phyloP scores from a whole-genome alignment of 75 land plant genomes.

The Isoetes taiwanensis region DNA sequence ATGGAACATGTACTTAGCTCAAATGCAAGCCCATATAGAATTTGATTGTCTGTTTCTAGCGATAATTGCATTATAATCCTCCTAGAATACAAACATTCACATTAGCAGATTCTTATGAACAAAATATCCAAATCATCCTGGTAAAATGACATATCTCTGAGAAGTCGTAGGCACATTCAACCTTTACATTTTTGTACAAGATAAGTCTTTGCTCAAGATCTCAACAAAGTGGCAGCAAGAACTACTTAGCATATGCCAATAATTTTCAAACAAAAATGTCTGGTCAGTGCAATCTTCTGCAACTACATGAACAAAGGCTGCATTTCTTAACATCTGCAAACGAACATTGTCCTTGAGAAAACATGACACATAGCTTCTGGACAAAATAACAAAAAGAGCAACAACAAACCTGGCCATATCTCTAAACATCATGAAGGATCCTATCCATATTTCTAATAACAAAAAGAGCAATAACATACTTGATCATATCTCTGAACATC shows the following conservation, averaged over 20 bases:
- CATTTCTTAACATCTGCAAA: constrained; percentile 68
- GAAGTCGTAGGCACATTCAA: constrained; percentile 54
- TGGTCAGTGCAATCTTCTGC: constrained; percentile 95
- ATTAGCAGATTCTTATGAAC: no score
- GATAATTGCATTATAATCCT: constrained; percentile 74
- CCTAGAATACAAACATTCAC: no score
- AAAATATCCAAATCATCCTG: background rate
- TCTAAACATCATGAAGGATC: constrained; percentile 70
- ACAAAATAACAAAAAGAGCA: background rate
- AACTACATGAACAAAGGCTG: constrained; percentile 64
- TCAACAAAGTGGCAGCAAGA: constrained; percentile 44
- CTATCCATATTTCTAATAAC: no score
- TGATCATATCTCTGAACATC: no score
- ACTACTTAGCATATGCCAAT: background rate
- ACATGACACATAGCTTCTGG: background rate
- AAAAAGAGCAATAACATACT: no score
- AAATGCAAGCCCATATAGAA: no score
- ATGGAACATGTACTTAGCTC: no score
- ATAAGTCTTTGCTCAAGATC: constrained; percentile 57
- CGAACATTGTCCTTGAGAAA: background rate
- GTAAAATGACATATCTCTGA: constrained; percentile 38
- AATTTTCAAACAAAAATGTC: constrained; percentile 17
- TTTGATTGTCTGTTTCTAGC: no score
- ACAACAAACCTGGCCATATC: constrained; percentile 71
- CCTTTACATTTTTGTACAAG: constrained; percentile 46